These are phyloP conservation scores for Saccharomycopsis schoenii DNA, from an alignment of 805 yeast genomes.

Conservation along the genomic window DNA sequence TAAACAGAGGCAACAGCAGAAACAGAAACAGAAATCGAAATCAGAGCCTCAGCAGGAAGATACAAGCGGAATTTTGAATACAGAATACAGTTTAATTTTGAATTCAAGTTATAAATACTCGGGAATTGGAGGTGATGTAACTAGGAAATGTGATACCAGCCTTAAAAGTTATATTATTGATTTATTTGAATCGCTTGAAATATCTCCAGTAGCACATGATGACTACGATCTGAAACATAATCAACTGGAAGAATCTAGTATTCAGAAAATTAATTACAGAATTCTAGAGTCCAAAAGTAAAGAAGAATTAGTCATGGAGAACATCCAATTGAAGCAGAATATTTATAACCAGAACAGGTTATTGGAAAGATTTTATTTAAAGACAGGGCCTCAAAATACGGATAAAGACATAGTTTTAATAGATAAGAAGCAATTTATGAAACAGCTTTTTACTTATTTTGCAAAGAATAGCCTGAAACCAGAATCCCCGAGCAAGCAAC, in stretches of 20 bases:
- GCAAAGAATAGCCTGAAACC: neutral
- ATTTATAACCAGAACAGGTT: slow-evolving; percentile 4
- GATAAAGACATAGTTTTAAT: slow-evolving; percentile 11
- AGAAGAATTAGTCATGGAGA: slow-evolving; percentile 15
- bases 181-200: slow-evolving; percentile 5
- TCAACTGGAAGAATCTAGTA: neutral
- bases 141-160: neutral
- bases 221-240: neutral
- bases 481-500: neutral
- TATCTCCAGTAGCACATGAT: neutral
- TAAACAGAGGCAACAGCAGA: neutral
- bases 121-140: neutral
- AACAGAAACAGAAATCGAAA: neutral
- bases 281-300: slow-evolving; percentile 8
- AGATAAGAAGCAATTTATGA: slow-evolving; percentile 10
- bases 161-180: neutral
- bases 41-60: neutral
- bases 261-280: neutral
- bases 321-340: slow-evolving; percentile 11
- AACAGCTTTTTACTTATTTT: neutral
- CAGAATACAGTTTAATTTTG: slow-evolving; percentile 7
- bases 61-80: slow-evolving; percentile 2
- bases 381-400: neutral
- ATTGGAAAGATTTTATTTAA: slow-evolving; percentile 3
- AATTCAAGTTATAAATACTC: slow-evolving; percentile 2